Evolutionary conservation across 176 grass and related monocot genomes (phyloP).

Genomic region (Leersia perrieri): DNA sequence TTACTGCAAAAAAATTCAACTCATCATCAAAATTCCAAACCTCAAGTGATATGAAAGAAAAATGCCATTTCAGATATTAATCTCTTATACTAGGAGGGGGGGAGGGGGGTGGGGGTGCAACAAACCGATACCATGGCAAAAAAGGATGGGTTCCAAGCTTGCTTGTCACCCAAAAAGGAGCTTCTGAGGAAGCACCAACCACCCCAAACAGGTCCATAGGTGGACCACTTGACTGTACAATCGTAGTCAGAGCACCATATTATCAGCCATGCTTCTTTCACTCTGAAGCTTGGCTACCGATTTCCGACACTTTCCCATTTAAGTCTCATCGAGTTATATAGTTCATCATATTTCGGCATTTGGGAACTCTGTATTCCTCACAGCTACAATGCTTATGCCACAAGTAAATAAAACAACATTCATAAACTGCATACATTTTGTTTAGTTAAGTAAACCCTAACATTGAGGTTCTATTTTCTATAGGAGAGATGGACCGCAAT

Average conservation of each 20-base stretch:
- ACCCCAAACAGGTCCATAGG: neutral
- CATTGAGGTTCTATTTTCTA: constrained; percentile 22
- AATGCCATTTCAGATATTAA: no score
- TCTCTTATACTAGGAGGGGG: no score
- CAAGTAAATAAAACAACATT: neutral
- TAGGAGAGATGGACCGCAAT: constrained; percentile 69
- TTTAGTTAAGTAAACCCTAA: neutral
- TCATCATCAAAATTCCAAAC: neutral
- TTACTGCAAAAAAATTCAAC: neutral
- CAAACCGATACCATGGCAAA: no score
- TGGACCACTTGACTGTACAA: neutral
- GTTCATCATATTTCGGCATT: neutral
- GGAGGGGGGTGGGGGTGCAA: no score
- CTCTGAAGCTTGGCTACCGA: neutral
- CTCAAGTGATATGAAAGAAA: neutral
- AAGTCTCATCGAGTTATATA: neutral
- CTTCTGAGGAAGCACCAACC: neutral
- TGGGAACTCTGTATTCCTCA: neutral
- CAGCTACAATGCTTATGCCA: neutral
- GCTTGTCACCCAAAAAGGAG: neutral
- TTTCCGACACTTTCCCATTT: neutral
- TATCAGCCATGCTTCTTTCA: neutral
- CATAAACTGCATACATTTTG: neutral
- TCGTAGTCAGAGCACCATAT: neutral
- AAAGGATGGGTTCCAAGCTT: neutral